Percentiles rank a stretch among this genome's conserved stretches.
Evolutionary conservation across 1,139 yeast species (phyloP).

Genomic region (Protomyces inundatus): DNA sequence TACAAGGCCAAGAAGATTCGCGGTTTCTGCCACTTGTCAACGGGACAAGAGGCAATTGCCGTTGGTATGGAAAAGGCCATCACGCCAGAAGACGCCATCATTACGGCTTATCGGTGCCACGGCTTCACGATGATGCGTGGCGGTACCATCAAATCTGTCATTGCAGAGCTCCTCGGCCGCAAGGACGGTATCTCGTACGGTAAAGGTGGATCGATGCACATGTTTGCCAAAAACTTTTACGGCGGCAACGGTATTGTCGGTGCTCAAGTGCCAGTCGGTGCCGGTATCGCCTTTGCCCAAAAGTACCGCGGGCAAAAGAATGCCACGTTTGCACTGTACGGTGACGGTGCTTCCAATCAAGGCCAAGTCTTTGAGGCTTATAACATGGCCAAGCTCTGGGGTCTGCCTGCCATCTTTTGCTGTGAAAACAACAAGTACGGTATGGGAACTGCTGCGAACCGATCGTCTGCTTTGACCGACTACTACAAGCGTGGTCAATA

Average conservation of each 20-base stretch:
- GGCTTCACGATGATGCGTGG: slow-evolving; percentile 94
- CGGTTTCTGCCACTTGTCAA: slow-evolving; percentile 97
- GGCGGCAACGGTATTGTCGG: slow-evolving; percentile 99
- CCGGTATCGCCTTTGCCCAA: slow-evolving; percentile 96
- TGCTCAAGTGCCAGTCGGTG: slow-evolving; percentile 97
- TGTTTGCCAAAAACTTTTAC: slow-evolving; percentile 90
- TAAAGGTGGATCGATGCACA: slow-evolving; percentile 99
- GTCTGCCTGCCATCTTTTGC: slow-evolving; percentile 86
- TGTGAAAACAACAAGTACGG: slow-evolving; percentile 99
- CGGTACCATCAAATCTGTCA: slow-evolving; percentile 77
- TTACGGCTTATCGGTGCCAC: slow-evolving; percentile 98
- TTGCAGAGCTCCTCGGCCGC: slow-evolving; percentile 96
- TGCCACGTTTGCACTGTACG: slow-evolving; percentile 84
- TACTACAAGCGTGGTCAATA: slow-evolving; percentile 99
- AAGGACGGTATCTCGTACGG: slow-evolving; percentile 93
- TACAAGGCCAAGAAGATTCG: slow-evolving; percentile 97
- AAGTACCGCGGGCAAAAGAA: slow-evolving; percentile 78
- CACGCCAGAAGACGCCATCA: slow-evolving; percentile 73
- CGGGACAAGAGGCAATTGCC: slow-evolving; percentile 98
- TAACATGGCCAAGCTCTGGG: slow-evolving; percentile 99
- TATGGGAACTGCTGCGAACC: slow-evolving; percentile 97
- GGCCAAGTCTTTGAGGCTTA: slow-evolving; percentile 97
- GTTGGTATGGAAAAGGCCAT: slow-evolving; percentile 97
- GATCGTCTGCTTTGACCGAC: slow-evolving; percentile 94
- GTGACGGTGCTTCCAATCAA: slow-evolving; percentile 99